Evolutionary conservation across 495 filamentous ascomycete species (phyloP).

Genomic region (Talaromyces trachyspermus): DNA sequence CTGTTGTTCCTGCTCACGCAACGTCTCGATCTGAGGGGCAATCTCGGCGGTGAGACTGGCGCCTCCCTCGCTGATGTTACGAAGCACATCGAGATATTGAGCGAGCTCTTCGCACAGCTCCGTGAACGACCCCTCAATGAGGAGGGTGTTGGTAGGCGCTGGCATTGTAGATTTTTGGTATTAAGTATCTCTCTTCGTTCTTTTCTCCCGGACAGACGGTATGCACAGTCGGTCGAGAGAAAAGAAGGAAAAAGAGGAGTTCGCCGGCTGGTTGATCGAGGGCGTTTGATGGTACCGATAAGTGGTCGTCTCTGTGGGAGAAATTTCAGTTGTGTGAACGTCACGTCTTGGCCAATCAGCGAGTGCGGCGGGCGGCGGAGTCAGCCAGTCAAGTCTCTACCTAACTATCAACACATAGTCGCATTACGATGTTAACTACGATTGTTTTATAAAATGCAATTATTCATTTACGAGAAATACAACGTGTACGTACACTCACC

Average conservation of each 20-base stretch:
- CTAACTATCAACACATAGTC: not conserved
- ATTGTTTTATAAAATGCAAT: not conserved
- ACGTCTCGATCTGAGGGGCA: conserved; percentile 58
- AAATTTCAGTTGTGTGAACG: conserved; percentile 11
- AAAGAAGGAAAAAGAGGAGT: conserved; percentile 20
- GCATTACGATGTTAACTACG: not conserved
- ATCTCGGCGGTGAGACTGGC: conserved; percentile 61
- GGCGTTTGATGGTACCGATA: conserved; percentile 6
- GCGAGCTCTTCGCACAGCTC: conserved; percentile 87
- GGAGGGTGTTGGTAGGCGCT: conserved; percentile 53
- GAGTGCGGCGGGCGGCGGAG: not conserved
- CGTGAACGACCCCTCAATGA: conserved; percentile 86
- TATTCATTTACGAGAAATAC: not conserved
- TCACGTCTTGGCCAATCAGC: conserved; percentile 7
- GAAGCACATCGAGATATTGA: conserved; percentile 65
- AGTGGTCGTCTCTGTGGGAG: conserved; percentile 10
- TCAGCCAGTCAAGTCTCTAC: not conserved
- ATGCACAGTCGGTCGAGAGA: conserved; percentile 10
- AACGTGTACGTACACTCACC: too few species aligned
- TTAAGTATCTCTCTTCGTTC: too few species aligned
- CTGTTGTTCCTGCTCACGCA: conserved; percentile 43
- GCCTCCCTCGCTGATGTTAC: conserved; percentile 47
- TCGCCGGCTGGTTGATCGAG: not conserved
- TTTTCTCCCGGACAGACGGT: conserved; percentile 6
- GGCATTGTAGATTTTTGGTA: conserved; percentile 35